A percentile compares a stretch with the other conserved stretches of the same genome.
phyloP scores from a whole-genome alignment of 805 yeast genomes.

The Metschnikowia kunwiensis region DNA sequence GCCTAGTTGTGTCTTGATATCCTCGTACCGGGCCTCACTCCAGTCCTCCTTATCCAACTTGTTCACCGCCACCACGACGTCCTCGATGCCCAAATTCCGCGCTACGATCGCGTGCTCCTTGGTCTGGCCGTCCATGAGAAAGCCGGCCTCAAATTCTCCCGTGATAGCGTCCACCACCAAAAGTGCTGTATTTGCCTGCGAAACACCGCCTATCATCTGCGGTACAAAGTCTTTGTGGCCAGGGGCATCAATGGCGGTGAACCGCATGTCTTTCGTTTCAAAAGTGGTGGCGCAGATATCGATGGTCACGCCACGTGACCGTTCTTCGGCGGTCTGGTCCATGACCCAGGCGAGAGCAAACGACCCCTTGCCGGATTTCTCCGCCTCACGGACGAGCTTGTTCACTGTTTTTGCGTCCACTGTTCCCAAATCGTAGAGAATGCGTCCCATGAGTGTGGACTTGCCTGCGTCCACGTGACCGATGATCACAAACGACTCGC shows the following conservation, averaged over 20 bases:
- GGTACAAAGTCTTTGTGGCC: conserved; percentile 84
- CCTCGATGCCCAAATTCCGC: conserved; percentile 60
- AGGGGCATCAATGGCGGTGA: conserved; percentile 80
- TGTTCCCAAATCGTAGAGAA: conserved; percentile 63
- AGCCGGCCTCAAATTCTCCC: conserved; percentile 72
- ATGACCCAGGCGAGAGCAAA: conserved; percentile 84
- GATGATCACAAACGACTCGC: conserved; percentile 70
- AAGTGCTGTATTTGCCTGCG: conserved; percentile 74
- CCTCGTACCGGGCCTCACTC: conserved; percentile 50
- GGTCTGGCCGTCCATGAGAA: conserved; percentile 67
- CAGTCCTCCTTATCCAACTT: conserved; percentile 66
- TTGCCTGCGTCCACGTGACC: conserved; percentile 89
- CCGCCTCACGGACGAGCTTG: conserved; percentile 62
- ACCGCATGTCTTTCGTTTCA: conserved; percentile 51
- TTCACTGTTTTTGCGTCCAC: conserved; percentile 63
- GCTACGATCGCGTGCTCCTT: conserved; percentile 74
- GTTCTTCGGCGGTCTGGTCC: conserved; percentile 78
- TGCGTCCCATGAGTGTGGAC: conserved; percentile 73
- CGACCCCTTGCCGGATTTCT: conserved; percentile 67
- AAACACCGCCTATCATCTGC: conserved; percentile 79
- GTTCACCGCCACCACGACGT: conserved; percentile 61
- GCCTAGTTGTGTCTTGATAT: conserved; percentile 46
- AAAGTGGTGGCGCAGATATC: conserved; percentile 70
- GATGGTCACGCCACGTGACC: conserved; percentile 73
- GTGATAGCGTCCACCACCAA: conserved; percentile 64